Conservation (phyloP, 768 basidiomycete species). For the Pisolithus albus region DNA sequence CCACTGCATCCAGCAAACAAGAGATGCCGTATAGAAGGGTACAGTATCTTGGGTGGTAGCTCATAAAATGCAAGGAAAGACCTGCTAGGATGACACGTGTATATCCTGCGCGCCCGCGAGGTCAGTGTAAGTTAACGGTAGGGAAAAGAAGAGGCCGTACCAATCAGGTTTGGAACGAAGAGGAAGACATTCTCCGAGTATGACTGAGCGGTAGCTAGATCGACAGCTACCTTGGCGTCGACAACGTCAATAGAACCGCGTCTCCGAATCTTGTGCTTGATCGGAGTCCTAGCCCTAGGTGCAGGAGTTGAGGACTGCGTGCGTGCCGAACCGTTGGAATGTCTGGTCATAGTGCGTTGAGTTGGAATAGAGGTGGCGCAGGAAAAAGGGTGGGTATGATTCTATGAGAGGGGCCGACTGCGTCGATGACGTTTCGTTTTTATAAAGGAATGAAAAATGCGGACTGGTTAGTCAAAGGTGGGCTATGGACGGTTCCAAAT, state of each 20-base stretch:
- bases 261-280: slow-evolving; percentile 31
- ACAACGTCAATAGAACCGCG: slow-evolving; percentile 60
- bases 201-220: slow-evolving; percentile 77
- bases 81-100: slow-evolving; percentile 86
- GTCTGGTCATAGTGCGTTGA: slow-evolving; percentile 15
- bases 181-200: slow-evolving; percentile 96
- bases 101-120: slow-evolving; percentile 57
- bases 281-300: slow-evolving; percentile 21
- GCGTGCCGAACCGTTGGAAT: slow-evolving; percentile 18
- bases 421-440: too few relatives aligned
- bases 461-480: too few relatives aligned
- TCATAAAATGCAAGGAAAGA: slow-evolving; percentile 87
- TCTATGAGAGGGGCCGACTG: too few relatives aligned
- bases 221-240: slow-evolving; percentile 80
- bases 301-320: slow-evolving; percentile 10
- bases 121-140: neutral
- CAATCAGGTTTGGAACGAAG: slow-evolving; percentile 95
- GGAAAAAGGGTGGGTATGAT: too few relatives aligned
- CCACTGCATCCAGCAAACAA: slow-evolving; percentile 90
- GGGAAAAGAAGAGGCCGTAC: slow-evolving; percentile 34
- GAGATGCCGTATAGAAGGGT: slow-evolving; percentile 86
- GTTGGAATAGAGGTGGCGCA: neutral
- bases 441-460: too few relatives aligned
- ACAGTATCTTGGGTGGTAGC: slow-evolving; percentile 87
- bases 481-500: too few relatives aligned